Base-by-base conservation (phyloP, 495 filamentous ascomycete genomes). In the Xylaria curta region DNA sequence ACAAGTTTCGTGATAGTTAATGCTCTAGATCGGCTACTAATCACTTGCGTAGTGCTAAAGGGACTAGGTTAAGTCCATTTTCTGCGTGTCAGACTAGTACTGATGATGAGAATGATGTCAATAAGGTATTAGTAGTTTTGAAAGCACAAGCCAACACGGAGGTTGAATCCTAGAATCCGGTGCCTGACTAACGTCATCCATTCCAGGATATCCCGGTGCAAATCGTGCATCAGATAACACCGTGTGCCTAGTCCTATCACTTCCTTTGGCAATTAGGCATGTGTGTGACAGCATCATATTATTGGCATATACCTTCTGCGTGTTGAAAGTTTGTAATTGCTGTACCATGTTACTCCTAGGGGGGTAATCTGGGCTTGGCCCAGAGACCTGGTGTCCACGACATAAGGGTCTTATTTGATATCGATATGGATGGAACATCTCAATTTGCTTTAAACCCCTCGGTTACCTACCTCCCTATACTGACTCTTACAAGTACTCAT, bases 191-290 rank as follows among this genome's bases (percentile, higher is more conserved):
- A 66, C 63, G 63, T 66, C 63, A 66, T 66, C 33, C 3, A 19
- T 33, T 60, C 58, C 58, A 38, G 62, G 46, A 49, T 66, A 65
- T 65, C 62, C 62, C 17, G 44, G 62, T 65, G 62, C 36, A 65
- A 49, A 65, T 65, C 62, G 40, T 65, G 42, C 62, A 65, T 47
- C 62, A 40, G 24, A 65, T 28, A 42, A 13, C 38, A 40, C 40
- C 61, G n/a, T 60, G 31, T 60, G 58, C 58, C 58, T 38, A 19
- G 58, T 60, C 31, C 58, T 33, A 38, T 60, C 58, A 38, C 58
- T 60, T 60, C 31, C 31, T 13, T 65, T 26, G 6, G 21, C 42
- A 47, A 56, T 56, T 12, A 56, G 26, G 15, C 53, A 28, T 56
- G 53, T 56, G 53, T 56, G 53, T 31, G 12, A 56, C 4, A 4